Evolutionary conservation across 257 asterid species (phyloP), one percentile per base, ranked within the genome.

Genomic region (Scutellaria baicalensis): DNA sequence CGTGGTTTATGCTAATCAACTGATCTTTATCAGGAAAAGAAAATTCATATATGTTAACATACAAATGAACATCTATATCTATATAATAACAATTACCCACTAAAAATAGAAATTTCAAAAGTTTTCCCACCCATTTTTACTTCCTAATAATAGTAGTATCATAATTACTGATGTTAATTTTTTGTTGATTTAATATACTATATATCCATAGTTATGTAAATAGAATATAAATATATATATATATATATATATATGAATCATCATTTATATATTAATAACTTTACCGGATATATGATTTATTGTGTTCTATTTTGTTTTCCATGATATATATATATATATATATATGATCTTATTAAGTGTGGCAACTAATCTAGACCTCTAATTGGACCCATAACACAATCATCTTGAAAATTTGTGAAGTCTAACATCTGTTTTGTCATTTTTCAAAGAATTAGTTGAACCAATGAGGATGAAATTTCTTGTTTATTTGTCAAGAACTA

Each of bases 371-470:
- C 21, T 56, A 55, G 57, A 70, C 76, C 54, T 47, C 50, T 45
- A 55, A 43, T 70, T 75, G 79, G 79, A 56, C 76, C 75, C 68
- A 54, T 20, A 3, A 9, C 35, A 60, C 7, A 23, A 62, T 69
- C 76, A 69, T 64, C 58, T 64, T 57, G 21, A 51, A 58, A 71
- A 17, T 70, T 56, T 27, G 71, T 66, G 77, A 51, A 66, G 57
- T 23, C 66, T 57, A 49, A 45, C 69, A 20, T 63, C 44, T 27
- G 47, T 56, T 52, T 69, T 75, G 68, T 62, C 72, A 56, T 44
- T 23, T 71, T 58, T 71, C 45, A 38, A 57, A 38, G 2, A 16
- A 65, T 38, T 58, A 48, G 52, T 70, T 66, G 66, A 59, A 14
- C 68, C 69, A 71, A 77, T 21, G 1, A 27, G 44, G 9, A 71